Percentiles rank a stretch among this genome's conserved stretches.
phyloP scores from a whole-genome alignment of 768 basidiomycete genomes.

The Panaeolus cyanescens region DNA sequence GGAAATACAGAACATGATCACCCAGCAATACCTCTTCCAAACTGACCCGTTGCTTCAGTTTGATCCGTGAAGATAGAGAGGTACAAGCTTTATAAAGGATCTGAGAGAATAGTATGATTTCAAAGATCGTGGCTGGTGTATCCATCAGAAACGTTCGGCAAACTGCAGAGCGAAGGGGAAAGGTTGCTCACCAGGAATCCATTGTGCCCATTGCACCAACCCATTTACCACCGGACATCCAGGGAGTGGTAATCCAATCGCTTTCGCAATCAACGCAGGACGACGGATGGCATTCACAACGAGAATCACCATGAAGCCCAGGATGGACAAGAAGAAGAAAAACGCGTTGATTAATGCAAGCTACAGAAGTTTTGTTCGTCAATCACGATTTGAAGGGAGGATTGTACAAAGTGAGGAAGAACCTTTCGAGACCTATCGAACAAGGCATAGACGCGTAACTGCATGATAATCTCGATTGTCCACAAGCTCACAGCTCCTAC shows the following conservation, averaged over 20 bases:
- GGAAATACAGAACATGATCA: conserved; percentile 48
- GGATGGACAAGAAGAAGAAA: conserved; percentile 44
- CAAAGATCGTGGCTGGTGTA: conserved; percentile 43
- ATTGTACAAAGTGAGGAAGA: too few relatives aligned
- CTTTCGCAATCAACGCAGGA: conserved; percentile 35
- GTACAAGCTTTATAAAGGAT: conserved; percentile 35
- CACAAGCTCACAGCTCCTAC: conserved; percentile 47
- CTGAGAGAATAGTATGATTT: conserved; percentile 42
- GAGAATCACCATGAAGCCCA: conserved; percentile 41
- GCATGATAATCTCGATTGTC: conserved; percentile 52
- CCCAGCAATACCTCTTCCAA: conserved; percentile 37
- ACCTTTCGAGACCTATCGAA: conserved; percentile 40
- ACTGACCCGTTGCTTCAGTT: conserved; percentile 23
- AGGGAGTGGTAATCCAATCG: conserved; percentile 37
- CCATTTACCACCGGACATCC: conserved; percentile 45
- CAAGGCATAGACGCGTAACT: conserved; percentile 46
- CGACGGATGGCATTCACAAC: conserved; percentile 36
- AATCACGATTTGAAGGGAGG: too few relatives aligned
- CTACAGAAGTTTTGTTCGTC: too few relatives aligned
- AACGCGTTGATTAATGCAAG: conserved; percentile 38
- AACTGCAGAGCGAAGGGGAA: too few relatives aligned
- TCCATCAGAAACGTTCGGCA: too few relatives aligned
- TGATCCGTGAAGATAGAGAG: conserved; percentile 24
- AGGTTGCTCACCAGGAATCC: conserved; percentile 49
- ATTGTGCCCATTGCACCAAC: conserved; percentile 44